Percentiles rank a stretch among this genome's conserved stretches.
Evolutionary conservation across 2,329 filamentous ascomycete genomes (phyloP).

Genomic region (Colletotrichum sp.): DNA sequence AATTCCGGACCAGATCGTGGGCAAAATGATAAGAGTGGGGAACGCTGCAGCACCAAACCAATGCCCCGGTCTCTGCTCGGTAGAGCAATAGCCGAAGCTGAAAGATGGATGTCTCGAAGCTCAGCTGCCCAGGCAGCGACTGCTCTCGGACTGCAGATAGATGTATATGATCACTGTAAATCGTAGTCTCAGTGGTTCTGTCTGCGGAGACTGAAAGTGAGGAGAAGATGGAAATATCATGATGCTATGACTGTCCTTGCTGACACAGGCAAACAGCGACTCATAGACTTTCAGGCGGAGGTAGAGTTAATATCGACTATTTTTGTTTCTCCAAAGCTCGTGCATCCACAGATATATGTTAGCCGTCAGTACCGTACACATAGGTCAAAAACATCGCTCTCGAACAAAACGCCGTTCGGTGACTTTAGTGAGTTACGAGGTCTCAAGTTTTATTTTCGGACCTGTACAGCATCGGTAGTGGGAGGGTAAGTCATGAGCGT

Average conservation of each 20-base stretch:
- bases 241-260: fast-evolving
- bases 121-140: background rate
- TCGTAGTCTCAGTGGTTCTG: background rate
- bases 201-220: fast-evolving
- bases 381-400: background rate
- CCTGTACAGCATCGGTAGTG: background rate
- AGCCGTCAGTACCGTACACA: fast-evolving
- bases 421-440: background rate
- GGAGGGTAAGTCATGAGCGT: background rate
- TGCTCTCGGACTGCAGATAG: background rate
- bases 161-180: background rate
- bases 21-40: background rate
- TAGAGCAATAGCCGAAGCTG: background rate
- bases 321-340: background rate
- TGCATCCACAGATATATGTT: fast-evolving
- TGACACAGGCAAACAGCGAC: background rate
- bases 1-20: background rate
- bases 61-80: background rate
- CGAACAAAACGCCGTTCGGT: background rate
- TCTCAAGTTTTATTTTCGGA: fast-evolving
- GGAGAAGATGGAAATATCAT: fast-evolving
- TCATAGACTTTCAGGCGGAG: fast-evolving
- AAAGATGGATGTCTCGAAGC: background rate
- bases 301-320: background rate
- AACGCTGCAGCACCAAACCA: background rate